phyloP scores from a whole-genome alignment of 2,329 filamentous ascomycete species.

The Xylaria hypoxylon region DNA sequence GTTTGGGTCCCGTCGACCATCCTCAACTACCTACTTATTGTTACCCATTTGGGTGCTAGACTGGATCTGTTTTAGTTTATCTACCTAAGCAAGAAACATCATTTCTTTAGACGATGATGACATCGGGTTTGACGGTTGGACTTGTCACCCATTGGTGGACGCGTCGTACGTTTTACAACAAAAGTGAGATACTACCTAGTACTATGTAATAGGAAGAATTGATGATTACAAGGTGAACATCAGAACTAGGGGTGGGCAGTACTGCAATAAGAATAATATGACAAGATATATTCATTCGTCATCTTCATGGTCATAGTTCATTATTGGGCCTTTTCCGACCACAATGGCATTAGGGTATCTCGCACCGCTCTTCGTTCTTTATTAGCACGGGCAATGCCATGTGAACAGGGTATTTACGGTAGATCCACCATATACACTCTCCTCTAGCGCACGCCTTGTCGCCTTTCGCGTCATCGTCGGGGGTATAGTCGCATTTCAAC shows the following conservation, averaged over 20 bases:
- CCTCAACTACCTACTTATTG: not conserved
- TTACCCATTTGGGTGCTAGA: not conserved
- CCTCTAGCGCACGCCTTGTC: not conserved
- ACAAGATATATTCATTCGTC: not conserved
- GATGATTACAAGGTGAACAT: no score
- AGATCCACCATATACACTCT: not conserved
- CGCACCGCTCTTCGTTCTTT: not conserved
- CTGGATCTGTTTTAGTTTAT: not conserved
- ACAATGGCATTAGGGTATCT: constrained; percentile 10
- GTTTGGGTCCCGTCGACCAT: constrained; percentile 8
- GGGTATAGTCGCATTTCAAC: constrained; percentile 10
- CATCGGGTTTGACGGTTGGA: constrained; percentile 10
- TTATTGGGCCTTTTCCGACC: not conserved
- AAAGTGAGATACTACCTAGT: not conserved
- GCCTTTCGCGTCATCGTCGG: not conserved
- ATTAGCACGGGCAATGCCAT: not conserved
- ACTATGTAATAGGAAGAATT: no score
- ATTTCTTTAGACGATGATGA: constrained; percentile 23
- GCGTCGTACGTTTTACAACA: not conserved
- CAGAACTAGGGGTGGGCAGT: no score
- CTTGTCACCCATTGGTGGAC: not conserved
- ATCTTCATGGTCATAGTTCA: not conserved
- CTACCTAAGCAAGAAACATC: constrained; percentile 10
- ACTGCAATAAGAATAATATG: no score
- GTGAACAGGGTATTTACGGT: not conserved